Evolutionary conservation across 1,139 yeast genomes (phyloP), one percentile per base, ranked within the genome.

Genomic region (Citeromyces hawaiiensis): DNA sequence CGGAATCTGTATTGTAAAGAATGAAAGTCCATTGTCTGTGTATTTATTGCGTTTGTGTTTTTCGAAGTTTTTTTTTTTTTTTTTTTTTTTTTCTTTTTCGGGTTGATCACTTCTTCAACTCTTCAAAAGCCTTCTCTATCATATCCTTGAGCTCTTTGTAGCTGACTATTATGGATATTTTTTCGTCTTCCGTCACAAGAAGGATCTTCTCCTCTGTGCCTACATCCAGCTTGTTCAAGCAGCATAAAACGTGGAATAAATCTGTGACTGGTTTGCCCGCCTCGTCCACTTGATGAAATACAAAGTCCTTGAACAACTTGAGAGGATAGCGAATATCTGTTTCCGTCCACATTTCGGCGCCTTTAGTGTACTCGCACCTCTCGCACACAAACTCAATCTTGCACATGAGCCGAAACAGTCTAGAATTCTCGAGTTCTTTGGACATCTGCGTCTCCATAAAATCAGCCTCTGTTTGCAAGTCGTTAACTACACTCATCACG

Each of bases 171-270:
- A 87, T 65, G 55, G 94, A 85, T 38, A 75, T 76, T 61, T 76
- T 76, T 54, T 87, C 95, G 55, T 88, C 96, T 14, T 81, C 70
- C 25, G 93, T 79, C 5, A 86, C 83, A 44, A 91, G 67, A 54
- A 87, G 63, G 21, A 91, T 60, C 50, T 74, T 77, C 56, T 91
- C 98, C 40, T 85, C 91, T 37, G 82, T 71, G 1, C 97, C 98
- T 11, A 93, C 94, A 56, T 93, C 99, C 44, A 91, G 64, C 57
- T 91, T 91, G 60, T 91, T 91, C 51, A 91, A 63, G 48, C 81
- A 74, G 39, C 74, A 65, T 46, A 93, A 63, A 3, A 88, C 93
- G 55, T 87, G 86, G 2, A 88, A 79, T 49, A 91, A 64, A 58
- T 93, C 96, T 42, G 86, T 64, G 3, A 79, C 73, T 2, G 95